Evolutionary conservation across 768 basidiomycete genomes (phyloP), one percentile per base, ranked within the genome.

Genomic region (Russula emetica): DNA sequence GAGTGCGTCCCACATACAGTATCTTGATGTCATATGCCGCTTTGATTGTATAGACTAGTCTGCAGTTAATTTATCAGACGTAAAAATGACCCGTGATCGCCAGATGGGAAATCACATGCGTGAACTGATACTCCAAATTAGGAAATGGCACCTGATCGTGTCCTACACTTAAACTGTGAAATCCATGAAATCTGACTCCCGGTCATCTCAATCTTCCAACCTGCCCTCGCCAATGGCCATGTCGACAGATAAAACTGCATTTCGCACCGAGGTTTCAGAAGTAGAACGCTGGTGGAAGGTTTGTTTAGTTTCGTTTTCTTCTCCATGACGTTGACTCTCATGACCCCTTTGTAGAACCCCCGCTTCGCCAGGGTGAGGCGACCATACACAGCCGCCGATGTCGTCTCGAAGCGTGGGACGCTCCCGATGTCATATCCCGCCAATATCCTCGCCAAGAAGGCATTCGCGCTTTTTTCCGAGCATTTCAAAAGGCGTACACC

Each of bases 261-360:
- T 96, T 76, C 81, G 84, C 47, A 80, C 84, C 40, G 92, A 99
- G 75, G 91, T 97, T 61, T 85, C 85, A 32, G 76, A 88, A 69
- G 87, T 97, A 68, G 89, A 97, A 76, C 77, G 83, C 62, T 98
- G 94, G 92, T 97, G 90, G 85, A 91, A 92, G 85, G 95, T 93
- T 68, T 57, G 78, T 71, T 9, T 3, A 20, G 1, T 8, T 34
- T 24, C 32, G 47, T 53, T 47, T 52, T 18, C 45, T 36, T 14
- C 10, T 44, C 38, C 38, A 34, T 34, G 49, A 24, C 18, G 42
- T 24, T 44, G 20, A 52, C 60, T 30, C 38, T 63, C 57, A 22
- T 52, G 47, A 47, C 30, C 49, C 38, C 45, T 52, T 24, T 47
- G n/a, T 71, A 98, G 95, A 86, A 77, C 71, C 85, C 92, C 22